These are phyloP conservation scores for Leccinum boreale DNA, from an alignment of 768 basidiomycete species.

Conservation along the genomic window DNA sequence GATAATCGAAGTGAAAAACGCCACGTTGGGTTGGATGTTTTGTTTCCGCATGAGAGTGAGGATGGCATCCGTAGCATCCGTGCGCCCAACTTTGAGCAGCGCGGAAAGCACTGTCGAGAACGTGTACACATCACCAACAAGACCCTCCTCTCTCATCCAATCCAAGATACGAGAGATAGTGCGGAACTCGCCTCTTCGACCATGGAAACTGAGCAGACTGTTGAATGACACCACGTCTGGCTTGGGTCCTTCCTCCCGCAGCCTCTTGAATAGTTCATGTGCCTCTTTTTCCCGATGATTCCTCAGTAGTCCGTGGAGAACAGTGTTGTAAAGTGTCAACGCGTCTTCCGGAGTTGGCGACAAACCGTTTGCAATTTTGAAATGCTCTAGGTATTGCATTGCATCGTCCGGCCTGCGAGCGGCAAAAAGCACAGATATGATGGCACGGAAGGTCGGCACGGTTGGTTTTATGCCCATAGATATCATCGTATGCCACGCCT, in stretches of 20 bases:
- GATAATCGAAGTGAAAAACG: conserved; percentile 79
- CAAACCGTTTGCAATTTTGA: conserved; percentile 33
- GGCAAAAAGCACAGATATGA: conserved; percentile 61
- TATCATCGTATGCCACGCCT: conserved; percentile 63
- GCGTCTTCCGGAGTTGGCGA: conserved; percentile 27
- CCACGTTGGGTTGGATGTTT: conserved; percentile 68
- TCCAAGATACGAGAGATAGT: conserved; percentile 56
- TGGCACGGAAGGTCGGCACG: conserved; percentile 60
- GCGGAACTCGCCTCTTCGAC: conserved; percentile 59
- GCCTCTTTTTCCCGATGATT: conserved; percentile 40
- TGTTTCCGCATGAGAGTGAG: conserved; percentile 74
- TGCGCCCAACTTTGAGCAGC: conserved; percentile 61
- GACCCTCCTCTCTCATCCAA: conserved; percentile 47
- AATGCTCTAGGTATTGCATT: conserved; percentile 47
- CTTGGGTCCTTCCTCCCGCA: conserved; percentile 51
- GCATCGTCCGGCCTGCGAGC: conserved; percentile 51
- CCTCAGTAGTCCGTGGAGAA: conserved; percentile 63
- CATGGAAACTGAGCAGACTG: conserved; percentile 69
- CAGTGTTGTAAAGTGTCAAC: conserved; percentile 67
- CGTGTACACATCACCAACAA: conserved; percentile 78
- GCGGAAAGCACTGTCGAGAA: conserved; percentile 85
- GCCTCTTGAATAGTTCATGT: conserved; percentile 38
- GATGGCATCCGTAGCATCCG: conserved; percentile 63
- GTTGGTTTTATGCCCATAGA: conserved; percentile 57
- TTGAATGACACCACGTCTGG: conserved; percentile 81